Evolutionary conservation across 139 green algal species (phyloP).

Genomic region (Protoeuglena noctilucae): DNA sequence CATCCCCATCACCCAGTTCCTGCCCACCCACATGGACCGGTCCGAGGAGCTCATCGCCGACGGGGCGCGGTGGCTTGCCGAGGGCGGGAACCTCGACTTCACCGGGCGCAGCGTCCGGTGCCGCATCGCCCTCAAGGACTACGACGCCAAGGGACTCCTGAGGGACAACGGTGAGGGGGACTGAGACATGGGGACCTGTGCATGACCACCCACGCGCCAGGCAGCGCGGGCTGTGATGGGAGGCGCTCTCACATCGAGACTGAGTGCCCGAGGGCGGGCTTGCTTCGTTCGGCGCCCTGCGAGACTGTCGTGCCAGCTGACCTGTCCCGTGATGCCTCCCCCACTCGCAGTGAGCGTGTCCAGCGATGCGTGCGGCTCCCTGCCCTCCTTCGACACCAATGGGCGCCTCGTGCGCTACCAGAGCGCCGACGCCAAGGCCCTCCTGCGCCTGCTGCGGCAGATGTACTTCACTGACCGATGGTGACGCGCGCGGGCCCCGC

Average conservation of each 20-base stretch:
- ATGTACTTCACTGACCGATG: no score
- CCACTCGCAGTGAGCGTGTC: slow-evolving; percentile 15
- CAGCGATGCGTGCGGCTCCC: slow-evolving; percentile 20
- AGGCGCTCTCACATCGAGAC: neutral
- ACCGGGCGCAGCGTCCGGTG: slow-evolving; percentile 9
- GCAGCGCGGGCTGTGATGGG: neutral
- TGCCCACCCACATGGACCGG: slow-evolving; percentile 22
- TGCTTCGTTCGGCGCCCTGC: no score
- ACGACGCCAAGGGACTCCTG: neutral
- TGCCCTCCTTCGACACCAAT: slow-evolving; percentile 20
- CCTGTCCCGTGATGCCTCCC: no score
- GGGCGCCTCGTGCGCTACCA: slow-evolving; percentile 16
- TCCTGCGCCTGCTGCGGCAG: slow-evolving; percentile 12
- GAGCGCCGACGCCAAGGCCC: slow-evolving; percentile 2
- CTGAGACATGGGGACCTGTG: no score
- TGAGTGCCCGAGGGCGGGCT: slow-evolving; percentile 1
- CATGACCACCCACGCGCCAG: no score
- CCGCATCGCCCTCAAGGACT: neutral
- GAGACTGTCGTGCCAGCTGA: no score
- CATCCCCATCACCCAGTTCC: slow-evolving; percentile 20
- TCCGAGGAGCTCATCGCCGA: slow-evolving; percentile 9
- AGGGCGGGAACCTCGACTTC: slow-evolving; percentile 19
- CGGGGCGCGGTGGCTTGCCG: slow-evolving; percentile 12
- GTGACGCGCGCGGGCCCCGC: no score
- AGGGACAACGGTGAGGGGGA: no score